Evolutionary conservation across 1,139 yeast genomes (phyloP), one percentile per base, ranked within the genome.

Genomic region (Kurtzmaniella quercitrusa): DNA sequence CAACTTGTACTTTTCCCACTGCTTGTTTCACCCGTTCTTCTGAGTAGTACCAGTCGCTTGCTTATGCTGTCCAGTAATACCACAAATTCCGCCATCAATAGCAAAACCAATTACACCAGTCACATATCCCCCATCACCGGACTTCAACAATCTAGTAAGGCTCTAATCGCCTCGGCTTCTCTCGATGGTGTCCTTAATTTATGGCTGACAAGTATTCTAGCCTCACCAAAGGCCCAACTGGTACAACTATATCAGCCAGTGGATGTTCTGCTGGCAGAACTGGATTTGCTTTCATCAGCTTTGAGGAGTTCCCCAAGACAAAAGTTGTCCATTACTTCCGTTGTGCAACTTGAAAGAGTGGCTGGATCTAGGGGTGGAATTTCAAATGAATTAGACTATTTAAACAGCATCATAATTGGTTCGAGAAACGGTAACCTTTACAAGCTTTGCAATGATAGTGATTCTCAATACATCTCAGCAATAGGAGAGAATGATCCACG

Each of bases 371-470:
- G 26, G 12, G 14, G 16, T 4, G 15, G 20, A 12, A 19, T 18
- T 3, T 17, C 15, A 14, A 34, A 18, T 19, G 37, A 34, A n/a
- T 34, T 34, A 16, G 49, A 50, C 22, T 59, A 58, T 39, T 49
- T 64, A 33, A 54, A 74, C 20, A 58, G 58, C 33, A 53, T 76
- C n/a, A 49, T 75, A 8, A 57, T 74, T 7, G 77, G 78, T 2
- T 57, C 78, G 15, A 75, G 72, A 45, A 72, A 68, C 44, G 83
- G 84, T 0, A 52, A 55, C n/a, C 58, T 78, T 22, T 72, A 72
- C 50, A 66, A 65, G 35, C 60, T 79, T 19, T 46, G 51, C 3
- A 60, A 59, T 38, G 52, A 54, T 41, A 42, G 47, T 12, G 56
- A 55, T 54, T 63, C 48, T 49, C 70, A 49, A 52, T 63, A 50